Percentiles rank a stretch among this genome's conserved stretches.
phyloP scores from a whole-genome alignment of 345 rosid genomes.

The Garcia nutans region DNA sequence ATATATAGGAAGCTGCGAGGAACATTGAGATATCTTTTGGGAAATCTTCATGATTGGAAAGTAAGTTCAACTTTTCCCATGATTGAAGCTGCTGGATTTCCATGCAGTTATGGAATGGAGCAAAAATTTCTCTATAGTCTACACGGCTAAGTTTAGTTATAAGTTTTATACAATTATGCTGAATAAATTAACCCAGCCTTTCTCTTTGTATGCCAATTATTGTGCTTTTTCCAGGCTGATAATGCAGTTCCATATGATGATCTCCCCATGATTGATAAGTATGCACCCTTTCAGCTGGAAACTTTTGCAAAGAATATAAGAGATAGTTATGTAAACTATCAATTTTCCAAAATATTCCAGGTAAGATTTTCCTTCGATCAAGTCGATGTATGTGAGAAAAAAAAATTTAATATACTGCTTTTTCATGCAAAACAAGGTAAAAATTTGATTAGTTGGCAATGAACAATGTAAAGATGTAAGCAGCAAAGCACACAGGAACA shows the following conservation, averaged over 20 bases:
- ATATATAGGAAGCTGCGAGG: conserved; percentile 89
- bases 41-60: conserved; percentile 93
- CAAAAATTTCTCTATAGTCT: neutral
- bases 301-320: conserved; percentile 69
- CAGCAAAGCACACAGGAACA: neutral
- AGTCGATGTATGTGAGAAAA: neutral
- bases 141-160: neutral
- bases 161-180: neutral
- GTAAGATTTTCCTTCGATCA: conserved; percentile 27
- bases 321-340: conserved; percentile 78
- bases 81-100: neutral
- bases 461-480: neutral
- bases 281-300: conserved; percentile 85
- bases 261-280: conserved; percentile 85
- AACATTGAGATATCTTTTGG: conserved; percentile 84
- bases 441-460: neutral
- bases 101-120: neutral
- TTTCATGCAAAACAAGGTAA: neutral
- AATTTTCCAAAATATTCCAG: conserved; percentile 92
- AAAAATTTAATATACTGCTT: neutral
- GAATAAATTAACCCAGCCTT: neutral
- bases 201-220: neutral
- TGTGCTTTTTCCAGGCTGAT: conserved; percentile 56
- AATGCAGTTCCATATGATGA: conserved; percentile 67
- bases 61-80: conserved; percentile 37